phyloP scores from a whole-genome alignment of 768 basidiomycete species.

The Cystobasidium ongulense region DNA sequence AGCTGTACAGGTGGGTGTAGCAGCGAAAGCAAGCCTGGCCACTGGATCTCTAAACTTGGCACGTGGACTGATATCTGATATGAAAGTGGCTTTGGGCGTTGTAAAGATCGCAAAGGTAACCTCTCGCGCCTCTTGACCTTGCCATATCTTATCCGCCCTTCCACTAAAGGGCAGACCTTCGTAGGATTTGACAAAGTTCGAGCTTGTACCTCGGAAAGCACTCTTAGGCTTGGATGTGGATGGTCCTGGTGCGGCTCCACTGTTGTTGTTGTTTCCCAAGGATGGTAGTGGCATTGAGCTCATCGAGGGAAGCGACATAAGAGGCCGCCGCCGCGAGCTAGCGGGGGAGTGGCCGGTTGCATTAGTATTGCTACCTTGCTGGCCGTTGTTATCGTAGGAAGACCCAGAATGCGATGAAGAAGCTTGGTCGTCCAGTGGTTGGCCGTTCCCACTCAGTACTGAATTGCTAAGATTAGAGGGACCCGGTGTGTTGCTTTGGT shows the following conservation, averaged over 20 bases:
- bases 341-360: background rate
- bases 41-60: conserved; percentile 26
- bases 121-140: conserved; percentile 1
- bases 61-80: conserved; percentile 21
- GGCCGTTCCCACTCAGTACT: background rate
- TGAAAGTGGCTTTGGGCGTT: background rate
- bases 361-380: background rate
- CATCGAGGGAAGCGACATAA: conserved; percentile 24
- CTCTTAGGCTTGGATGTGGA: conserved; percentile 21
- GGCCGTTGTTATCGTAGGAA: background rate
- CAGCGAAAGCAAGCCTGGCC: conserved; percentile 9
- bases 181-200: conserved; percentile 22
- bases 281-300: background rate
- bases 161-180: conserved; percentile 23
- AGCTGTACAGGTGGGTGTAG: conserved; percentile 75
- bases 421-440: background rate
- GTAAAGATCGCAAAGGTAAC: conserved; percentile 22
- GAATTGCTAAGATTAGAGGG: background rate
- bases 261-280: background rate
- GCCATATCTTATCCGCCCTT: conserved; percentile 25
- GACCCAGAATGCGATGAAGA: conserved; percentile 20
- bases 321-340: background rate
- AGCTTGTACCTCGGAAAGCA: conserved; percentile 26
- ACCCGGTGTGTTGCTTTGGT: background rate
- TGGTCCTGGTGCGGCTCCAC: background rate